phyloP scores from a whole-genome alignment of 345 rosid genomes.

The Camelina sativa region DNA sequence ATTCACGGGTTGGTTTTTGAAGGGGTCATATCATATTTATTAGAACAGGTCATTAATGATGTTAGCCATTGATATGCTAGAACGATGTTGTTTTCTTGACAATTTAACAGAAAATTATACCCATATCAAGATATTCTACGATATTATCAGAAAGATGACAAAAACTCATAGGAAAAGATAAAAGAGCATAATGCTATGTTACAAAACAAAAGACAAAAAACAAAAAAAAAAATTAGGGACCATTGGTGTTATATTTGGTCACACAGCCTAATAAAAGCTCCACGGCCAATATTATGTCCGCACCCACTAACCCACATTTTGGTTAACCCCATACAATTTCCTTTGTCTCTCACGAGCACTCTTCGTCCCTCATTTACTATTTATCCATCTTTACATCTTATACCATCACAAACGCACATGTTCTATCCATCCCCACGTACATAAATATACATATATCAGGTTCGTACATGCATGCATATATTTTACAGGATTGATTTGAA shows the following conservation, averaged over 20 bases:
- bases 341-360: constrained; percentile 26
- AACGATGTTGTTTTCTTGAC: constrained; percentile 3
- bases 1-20: constrained; percentile 35
- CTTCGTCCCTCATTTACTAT: constrained; percentile 17
- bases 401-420: constrained; percentile 2
- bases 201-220: constrained; percentile 10
- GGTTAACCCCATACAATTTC: constrained; percentile 19
- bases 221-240: constrained; percentile 28
- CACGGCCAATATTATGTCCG: constrained; percentile 22
- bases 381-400: constrained; percentile 4
- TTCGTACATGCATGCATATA: neutral
- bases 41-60: constrained; percentile 27
- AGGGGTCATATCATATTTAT: constrained; percentile 28
- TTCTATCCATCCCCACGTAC: neutral
- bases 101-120: neutral
- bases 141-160: neutral
- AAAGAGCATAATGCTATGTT: constrained; percentile 23
- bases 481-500: neutral
- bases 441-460: neutral
- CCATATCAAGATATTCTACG: neutral
- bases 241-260: constrained; percentile 25
- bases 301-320: constrained; percentile 32
- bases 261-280: constrained; percentile 24
- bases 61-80: constrained; percentile 13
- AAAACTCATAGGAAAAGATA: neutral